Percentiles rank a stretch among this genome's conserved stretches.
Conservation (phyloP, 768 basidiomycete species). For the Russula dissimulans region DNA sequence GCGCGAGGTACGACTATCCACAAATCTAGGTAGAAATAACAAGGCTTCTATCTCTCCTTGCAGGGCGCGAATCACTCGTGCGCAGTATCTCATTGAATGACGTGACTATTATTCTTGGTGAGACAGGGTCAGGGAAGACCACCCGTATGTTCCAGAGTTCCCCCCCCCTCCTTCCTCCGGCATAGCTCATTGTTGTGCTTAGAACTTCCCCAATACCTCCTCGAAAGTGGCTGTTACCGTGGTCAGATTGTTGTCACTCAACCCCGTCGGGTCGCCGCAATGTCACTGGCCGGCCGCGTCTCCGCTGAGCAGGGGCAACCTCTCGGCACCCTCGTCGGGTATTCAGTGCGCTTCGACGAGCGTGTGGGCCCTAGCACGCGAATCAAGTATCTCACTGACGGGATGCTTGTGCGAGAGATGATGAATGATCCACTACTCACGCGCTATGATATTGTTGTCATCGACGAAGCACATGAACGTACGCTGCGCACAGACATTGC, state of each 20-base stretch:
- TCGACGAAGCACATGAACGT: conserved; percentile 97
- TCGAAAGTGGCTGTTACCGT: conserved; percentile 67
- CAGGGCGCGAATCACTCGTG: conserved; percentile 64
- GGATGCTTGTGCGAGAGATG: conserved; percentile 93
- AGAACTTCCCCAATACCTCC: conserved; percentile 96
- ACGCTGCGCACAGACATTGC: conserved; percentile 90
- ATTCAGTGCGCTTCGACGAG: conserved; percentile 95
- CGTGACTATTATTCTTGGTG: conserved; percentile 84
- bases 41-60: not conserved
- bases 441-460: conserved; percentile 78
- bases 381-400: conserved; percentile 96
- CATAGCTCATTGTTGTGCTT: conserved; percentile 6
- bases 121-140: conserved; percentile 97
- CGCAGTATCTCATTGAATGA: conserved; percentile 68
- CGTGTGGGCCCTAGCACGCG: conserved; percentile 57
- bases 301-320: conserved; percentile 68
- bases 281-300: conserved; percentile 86
- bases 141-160: conserved; percentile 60
- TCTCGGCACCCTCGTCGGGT: conserved; percentile 78
- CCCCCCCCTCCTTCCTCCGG: not conserved
- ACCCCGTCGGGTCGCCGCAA: conserved; percentile 91
- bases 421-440: conserved; percentile 68
- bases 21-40: not conserved
- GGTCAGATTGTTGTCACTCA: conserved; percentile 90
- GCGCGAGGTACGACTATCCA: conserved; percentile 46